Conservation (phyloP, 139 green algal species). For the Micractinium sp. region DNA sequence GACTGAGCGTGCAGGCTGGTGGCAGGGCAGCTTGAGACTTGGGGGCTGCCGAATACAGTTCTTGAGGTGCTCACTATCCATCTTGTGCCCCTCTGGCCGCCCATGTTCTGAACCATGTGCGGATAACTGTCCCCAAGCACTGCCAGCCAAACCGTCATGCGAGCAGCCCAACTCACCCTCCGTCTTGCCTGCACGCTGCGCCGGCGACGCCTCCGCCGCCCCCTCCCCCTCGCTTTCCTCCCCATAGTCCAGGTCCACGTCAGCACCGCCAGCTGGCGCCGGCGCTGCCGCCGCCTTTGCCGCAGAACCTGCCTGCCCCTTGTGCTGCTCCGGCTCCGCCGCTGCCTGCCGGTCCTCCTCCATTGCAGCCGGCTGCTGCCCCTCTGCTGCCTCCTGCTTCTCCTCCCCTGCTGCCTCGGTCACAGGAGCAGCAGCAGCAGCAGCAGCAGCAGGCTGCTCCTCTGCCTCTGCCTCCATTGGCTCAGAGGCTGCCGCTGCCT, state of each 20-base stretch:
- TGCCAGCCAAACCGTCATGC: background rate
- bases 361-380: background rate
- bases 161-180: background rate
- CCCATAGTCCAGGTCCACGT: constrained; percentile 39
- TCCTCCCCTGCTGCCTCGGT: background rate
- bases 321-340: background rate
- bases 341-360: background rate
- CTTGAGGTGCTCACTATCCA: too few relatives aligned
- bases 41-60: too few relatives aligned
- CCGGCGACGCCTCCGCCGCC: background rate
- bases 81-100: too few relatives aligned
- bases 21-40: too few relatives aligned
- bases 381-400: background rate
- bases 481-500: constrained; percentile 24
- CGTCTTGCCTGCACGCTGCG: background rate
- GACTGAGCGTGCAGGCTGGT: too few relatives aligned
- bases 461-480: constrained; percentile 8
- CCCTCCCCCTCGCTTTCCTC: constrained; percentile 38
- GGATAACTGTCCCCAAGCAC: too few relatives aligned
- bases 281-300: background rate
- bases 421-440: background rate
- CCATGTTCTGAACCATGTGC: too few relatives aligned
- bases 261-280: background rate
- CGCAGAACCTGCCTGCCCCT: background rate
- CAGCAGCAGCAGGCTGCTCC: background rate